Conservation (phyloP, 2,329 filamentous ascomycete species). For the Curvularia sp. region DNA sequence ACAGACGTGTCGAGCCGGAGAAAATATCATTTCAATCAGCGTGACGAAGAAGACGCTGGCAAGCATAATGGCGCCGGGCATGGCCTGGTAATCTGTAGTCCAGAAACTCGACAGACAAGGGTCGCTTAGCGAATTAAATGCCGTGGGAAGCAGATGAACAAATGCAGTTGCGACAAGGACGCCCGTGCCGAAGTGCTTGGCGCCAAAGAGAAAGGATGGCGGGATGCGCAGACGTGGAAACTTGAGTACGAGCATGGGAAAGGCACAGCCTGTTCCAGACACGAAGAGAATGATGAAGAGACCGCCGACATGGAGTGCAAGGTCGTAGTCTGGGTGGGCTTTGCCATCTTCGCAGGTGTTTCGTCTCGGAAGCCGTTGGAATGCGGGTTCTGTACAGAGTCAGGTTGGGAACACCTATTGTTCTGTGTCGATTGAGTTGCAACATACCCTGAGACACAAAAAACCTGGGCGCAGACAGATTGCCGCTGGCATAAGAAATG, state of each 20-base stretch:
- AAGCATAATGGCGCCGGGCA: slow-evolving; percentile 71
- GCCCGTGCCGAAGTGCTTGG: slow-evolving; percentile 70
- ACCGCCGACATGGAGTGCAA: slow-evolving; percentile 41
- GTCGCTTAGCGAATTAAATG: slow-evolving; percentile 57
- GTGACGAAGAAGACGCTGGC: slow-evolving; percentile 66
- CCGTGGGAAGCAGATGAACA: slow-evolving; percentile 72
- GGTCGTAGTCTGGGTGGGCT: slow-evolving; percentile 37
- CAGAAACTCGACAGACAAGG: slow-evolving; percentile 65
- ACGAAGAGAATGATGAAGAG: slow-evolving; percentile 48
- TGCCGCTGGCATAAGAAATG: slow-evolving; percentile 28
- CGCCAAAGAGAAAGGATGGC: slow-evolving; percentile 65
- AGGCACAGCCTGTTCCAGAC: slow-evolving; percentile 61
- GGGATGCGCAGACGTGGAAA: slow-evolving; percentile 68
- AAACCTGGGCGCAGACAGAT: slow-evolving; percentile 15
- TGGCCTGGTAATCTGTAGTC: slow-evolving; percentile 64
- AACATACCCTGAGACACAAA: slow-evolving; percentile 22
- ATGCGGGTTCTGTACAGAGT: slow-evolving; percentile 11
- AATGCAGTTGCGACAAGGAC: slow-evolving; percentile 85
- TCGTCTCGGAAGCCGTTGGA: slow-evolving; percentile 28
- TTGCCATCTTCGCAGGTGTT: slow-evolving; percentile 33
- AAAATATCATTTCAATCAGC: slow-evolving; percentile 66
- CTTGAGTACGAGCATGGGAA: slow-evolving; percentile 66
- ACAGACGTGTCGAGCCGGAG: slow-evolving; percentile 64
- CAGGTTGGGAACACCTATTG: not conserved
- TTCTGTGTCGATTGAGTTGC: not conserved